Base-by-base conservation (phyloP, 495 filamentous ascomycete species). In the Aspergillus diversus region DNA sequence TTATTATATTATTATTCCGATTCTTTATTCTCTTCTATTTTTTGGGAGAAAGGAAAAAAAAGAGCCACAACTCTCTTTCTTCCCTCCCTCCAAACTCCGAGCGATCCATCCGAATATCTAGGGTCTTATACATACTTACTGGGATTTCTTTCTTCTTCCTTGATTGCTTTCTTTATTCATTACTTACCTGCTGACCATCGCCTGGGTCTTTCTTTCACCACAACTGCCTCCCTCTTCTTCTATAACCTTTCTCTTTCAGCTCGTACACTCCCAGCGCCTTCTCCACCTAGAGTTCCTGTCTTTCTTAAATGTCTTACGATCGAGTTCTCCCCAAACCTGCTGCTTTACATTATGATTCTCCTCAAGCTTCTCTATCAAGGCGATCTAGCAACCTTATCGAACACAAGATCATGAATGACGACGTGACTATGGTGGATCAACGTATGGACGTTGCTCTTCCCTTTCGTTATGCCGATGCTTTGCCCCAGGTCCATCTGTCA, bases 281-380 rank as follows among this genome's bases (percentile, higher is more conserved):
- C 56, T 55, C 55, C 54, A 46, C 49, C 42, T 17, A 53, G 60
- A 59, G 46, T 53, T 69, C 65, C 61, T 63, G 64, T 43, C 51
- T 39, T 66, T 69, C 71, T 73, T 72, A 75, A 76, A 84, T 84
- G 81, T 84, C 81, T 77, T 85, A 76, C 73, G 79, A 85, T 73
- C 81, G 82, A 79, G 81, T 85, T 57, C 77, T 85, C 33, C 82
- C 82, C 66, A 73, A 75, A 56, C 82, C 81, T 57, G 66, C 73
- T 71, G 74, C 77, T 73, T 68, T 83, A 51, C 78, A 73, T 57
- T 71, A 82, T 78, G 79, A 81, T 52, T 64, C 73, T 63, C 61
- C 70, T 42, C 70, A 68, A 66, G 69, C 72, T 59, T 64, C 66
- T 48, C 61, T 75, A 13, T 63, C 71, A 55, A 69, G 75, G 66